Evolutionary conservation across 169 alveolate genomes (phyloP).

Genomic region (Plasmodium blacklocki): DNA sequence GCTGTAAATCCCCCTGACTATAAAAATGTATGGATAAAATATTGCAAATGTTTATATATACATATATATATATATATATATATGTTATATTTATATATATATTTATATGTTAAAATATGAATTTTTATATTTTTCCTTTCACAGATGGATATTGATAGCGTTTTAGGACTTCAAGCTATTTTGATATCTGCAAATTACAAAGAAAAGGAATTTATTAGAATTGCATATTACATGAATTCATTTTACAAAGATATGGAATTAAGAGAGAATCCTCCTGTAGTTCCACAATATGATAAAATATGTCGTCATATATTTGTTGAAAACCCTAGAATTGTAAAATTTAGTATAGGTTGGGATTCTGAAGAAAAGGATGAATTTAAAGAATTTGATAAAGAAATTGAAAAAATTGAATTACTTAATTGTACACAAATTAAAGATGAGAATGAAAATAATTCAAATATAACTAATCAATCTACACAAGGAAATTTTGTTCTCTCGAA

Average conservation of each 20-base stretch:
- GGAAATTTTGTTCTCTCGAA: constrained; percentile 18
- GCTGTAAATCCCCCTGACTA: constrained; percentile 96
- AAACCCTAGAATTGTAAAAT: constrained; percentile 97
- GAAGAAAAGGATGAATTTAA: constrained; percentile 78
- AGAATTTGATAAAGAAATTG: constrained; percentile 78
- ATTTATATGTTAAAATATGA: too few relatives aligned
- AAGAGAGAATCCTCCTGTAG: constrained; percentile 95
- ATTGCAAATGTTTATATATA: background rate
- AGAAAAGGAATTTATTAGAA: constrained; percentile 96
- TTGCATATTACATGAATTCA: constrained; percentile 97
- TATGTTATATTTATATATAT: too few relatives aligned
- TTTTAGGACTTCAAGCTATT: constrained; percentile 97
- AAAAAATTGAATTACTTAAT: constrained; percentile 68
- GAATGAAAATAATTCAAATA: constrained; percentile 27
- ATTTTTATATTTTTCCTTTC: background rate
- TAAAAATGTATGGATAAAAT: constrained; percentile 82
- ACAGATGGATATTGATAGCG: constrained; percentile 86
- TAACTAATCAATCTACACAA: constrained; percentile 41
- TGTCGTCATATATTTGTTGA: constrained; percentile 93
- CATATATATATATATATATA: background rate
- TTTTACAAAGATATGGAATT: constrained; percentile 93
- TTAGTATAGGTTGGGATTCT: constrained; percentile 96
- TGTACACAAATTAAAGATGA: constrained; percentile 56
- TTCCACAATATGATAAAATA: constrained; percentile 92
- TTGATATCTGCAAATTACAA: constrained; percentile 95